These are phyloP conservation scores for Penicillium chermesinum DNA, from an alignment of 495 filamentous ascomycete genomes.

Conservation along the genomic window DNA sequence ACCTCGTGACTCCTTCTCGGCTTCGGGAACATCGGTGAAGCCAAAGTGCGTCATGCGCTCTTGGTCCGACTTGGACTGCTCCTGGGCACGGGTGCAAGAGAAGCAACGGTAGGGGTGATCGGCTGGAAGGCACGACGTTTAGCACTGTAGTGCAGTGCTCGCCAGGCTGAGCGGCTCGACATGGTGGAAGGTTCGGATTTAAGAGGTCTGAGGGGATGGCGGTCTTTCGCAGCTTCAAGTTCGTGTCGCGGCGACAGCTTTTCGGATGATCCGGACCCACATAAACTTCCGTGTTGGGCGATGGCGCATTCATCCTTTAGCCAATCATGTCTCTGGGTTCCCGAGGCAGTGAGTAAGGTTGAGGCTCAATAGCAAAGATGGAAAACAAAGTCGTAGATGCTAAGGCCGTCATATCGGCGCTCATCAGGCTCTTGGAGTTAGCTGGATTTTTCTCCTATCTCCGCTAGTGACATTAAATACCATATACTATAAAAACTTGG, in stretches of 20 bases:
- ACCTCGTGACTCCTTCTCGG: slow-evolving; percentile 75
- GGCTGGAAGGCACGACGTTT: slow-evolving; percentile 24
- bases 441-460: neutral
- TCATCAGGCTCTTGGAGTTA: neutral
- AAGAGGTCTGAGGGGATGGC: neutral
- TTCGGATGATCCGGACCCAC: slow-evolving; percentile 19
- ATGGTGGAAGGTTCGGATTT: neutral
- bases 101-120: slow-evolving; percentile 46
- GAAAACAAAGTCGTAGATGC: no score
- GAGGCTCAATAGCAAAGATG: neutral
- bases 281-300: neutral
- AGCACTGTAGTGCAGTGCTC: slow-evolving; percentile 30
- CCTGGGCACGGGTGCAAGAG: slow-evolving; percentile 47
- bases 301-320: neutral
- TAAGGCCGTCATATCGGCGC: no score
- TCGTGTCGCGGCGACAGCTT: slow-evolving; percentile 12
- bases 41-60: slow-evolving; percentile 86
- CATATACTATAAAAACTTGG: neutral
- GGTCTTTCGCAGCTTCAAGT: neutral
- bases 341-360: neutral
- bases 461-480: neutral
- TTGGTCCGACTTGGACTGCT: slow-evolving; percentile 38
- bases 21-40: slow-evolving; percentile 79
- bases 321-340: slow-evolving; percentile 18
- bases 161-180: slow-evolving; percentile 34